Percentiles rank a stretch among this genome's conserved stretches.
Conservation (phyloP, 805 yeast genomes). For the Lipomyces mesembrius region DNA sequence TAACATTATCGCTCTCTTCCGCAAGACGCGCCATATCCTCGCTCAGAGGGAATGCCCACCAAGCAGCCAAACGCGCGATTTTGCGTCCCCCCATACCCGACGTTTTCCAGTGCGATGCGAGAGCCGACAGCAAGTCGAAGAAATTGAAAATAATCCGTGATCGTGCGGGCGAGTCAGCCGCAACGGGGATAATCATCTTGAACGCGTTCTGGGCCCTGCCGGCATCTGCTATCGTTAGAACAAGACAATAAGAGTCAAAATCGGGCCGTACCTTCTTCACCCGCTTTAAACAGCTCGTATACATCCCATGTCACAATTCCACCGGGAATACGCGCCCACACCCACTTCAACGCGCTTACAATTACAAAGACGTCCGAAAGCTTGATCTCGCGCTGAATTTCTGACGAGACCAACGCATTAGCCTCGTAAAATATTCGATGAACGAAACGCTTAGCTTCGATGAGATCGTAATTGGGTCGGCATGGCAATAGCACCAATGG, state of each 20-base stretch:
- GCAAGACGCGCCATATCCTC: constrained; percentile 55
- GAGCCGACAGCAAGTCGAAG: constrained; percentile 74
- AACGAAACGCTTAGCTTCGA: constrained; percentile 61
- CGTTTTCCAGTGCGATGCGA: constrained; percentile 77
- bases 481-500: constrained; percentile 80
- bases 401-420: constrained; percentile 45
- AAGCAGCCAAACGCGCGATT: constrained; percentile 77
- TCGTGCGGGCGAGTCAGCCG: constrained; percentile 81
- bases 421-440: constrained; percentile 65
- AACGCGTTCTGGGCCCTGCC: constrained; percentile 75
- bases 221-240: constrained; percentile 50
- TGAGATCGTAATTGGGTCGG: constrained; percentile 63
- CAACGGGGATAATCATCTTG: constrained; percentile 70
- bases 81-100: constrained; percentile 81
- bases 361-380: constrained; percentile 63
- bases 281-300: constrained; percentile 67
- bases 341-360: constrained; percentile 73
- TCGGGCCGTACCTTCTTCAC: constrained; percentile 51
- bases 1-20: constrained; percentile 54
- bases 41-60: constrained; percentile 77
- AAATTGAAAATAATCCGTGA: constrained; percentile 89
- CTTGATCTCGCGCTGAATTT: constrained; percentile 52
- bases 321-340: constrained; percentile 81
- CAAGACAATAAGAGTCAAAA: not conserved
- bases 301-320: constrained; percentile 88